Conservation (phyloP, 139 green algal species). For the Volvox africanus region DNA sequence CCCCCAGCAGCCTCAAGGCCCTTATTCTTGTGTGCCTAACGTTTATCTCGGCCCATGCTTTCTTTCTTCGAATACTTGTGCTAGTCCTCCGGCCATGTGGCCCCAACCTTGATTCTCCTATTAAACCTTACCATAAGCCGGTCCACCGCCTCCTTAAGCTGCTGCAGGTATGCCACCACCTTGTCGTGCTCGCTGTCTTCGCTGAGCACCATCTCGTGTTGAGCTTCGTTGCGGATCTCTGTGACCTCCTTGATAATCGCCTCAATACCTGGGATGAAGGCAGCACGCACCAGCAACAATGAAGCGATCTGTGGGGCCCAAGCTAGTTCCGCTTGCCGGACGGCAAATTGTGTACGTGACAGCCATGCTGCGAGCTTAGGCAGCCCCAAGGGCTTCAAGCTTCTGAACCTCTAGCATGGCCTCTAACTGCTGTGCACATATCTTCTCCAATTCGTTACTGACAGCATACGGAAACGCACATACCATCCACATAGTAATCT, state of each 20-base stretch:
- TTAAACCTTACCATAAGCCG: slow-evolving; percentile 27
- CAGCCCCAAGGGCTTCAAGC: too few relatives aligned
- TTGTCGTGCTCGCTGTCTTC: slow-evolving; percentile 64
- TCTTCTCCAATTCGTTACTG: too few relatives aligned
- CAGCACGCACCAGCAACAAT: too few relatives aligned
- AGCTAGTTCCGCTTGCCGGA: too few relatives aligned
- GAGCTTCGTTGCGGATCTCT: slow-evolving; percentile 68
- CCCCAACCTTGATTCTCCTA: neutral
- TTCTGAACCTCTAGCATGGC: too few relatives aligned
- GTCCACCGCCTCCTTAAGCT: slow-evolving; percentile 64
- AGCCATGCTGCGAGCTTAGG: too few relatives aligned
- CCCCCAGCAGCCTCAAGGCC: neutral
- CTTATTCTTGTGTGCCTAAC: neutral
- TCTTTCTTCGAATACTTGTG: neutral
- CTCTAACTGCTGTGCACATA: too few relatives aligned
- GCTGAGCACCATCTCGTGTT: slow-evolving; percentile 84
- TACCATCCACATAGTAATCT: too few relatives aligned
- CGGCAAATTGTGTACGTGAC: too few relatives aligned
- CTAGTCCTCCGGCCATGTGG: too few relatives aligned
- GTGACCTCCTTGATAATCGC: slow-evolving; percentile 65
- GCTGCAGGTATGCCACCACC: slow-evolving; percentile 64
- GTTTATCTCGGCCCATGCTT: neutral
- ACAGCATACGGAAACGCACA: too few relatives aligned
- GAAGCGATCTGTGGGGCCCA: too few relatives aligned
- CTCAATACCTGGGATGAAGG: slow-evolving; percentile 64